phyloP scores from a whole-genome alignment of 805 yeast genomes.

The Yarrowia sp. region DNA sequence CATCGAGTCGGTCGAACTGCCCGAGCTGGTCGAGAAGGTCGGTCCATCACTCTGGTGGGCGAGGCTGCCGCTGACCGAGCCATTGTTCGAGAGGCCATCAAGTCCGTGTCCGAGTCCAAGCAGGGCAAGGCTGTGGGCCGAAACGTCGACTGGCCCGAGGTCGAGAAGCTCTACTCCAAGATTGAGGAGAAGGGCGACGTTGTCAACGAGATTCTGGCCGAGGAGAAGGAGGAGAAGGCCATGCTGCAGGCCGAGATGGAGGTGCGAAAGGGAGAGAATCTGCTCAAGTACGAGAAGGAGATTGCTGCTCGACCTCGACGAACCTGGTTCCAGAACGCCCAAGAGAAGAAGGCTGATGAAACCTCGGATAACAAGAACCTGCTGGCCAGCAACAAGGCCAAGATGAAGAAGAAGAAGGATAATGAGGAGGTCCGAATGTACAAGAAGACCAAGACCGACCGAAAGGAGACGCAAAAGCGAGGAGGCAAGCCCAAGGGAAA shows the following conservation, averaged over 20 bases:
- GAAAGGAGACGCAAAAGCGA: slow-evolving; percentile 57
- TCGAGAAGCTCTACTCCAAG: slow-evolving; percentile 69
- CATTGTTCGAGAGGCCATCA: slow-evolving; percentile 90
- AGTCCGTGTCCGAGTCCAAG: slow-evolving; percentile 58
- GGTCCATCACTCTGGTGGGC: slow-evolving; percentile 91
- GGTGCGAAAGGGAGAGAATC: slow-evolving; percentile 80
- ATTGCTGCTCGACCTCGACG: slow-evolving; percentile 90
- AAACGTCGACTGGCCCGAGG: slow-evolving; percentile 86
- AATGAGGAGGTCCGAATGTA: slow-evolving; percentile 67
- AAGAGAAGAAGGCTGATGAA: slow-evolving; percentile 54
- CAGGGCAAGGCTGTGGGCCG: slow-evolving; percentile 71
- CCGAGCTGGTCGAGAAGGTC: slow-evolving; percentile 97
- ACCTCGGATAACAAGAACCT: slow-evolving; percentile 40
- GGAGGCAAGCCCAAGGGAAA: slow-evolving; percentile 45
- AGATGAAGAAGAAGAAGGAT: slow-evolving; percentile 67
- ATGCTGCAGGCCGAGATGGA: slow-evolving; percentile 90
- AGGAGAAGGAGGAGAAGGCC: slow-evolving; percentile 89
- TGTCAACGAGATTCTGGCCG: slow-evolving; percentile 79
- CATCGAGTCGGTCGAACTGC: slow-evolving; percentile 99
- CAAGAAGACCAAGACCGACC: slow-evolving; percentile 80
- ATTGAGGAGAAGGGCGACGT: slow-evolving; percentile 66
- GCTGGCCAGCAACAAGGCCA: slow-evolving; percentile 49
- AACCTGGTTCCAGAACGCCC: slow-evolving; percentile 88
- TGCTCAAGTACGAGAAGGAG: slow-evolving; percentile 79
- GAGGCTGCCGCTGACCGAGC: slow-evolving; percentile 85